phyloP scores from a whole-genome alignment of 2,329 filamentous ascomycete genomes.

The Botrytis pseudocinerea region DNA sequence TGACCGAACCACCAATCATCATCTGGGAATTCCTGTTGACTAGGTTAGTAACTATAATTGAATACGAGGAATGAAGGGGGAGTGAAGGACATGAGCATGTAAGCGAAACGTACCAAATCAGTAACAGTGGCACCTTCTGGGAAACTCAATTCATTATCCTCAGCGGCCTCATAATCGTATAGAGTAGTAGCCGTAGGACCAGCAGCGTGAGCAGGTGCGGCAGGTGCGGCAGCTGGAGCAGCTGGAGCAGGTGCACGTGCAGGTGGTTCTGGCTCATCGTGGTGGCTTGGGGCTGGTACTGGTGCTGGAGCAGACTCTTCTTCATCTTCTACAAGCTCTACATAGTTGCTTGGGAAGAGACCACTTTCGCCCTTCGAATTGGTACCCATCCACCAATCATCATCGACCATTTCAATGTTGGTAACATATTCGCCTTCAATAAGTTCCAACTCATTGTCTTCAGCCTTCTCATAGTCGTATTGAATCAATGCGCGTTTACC shows the following conservation, averaged over 20 bases:
- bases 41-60: conserved; percentile 24
- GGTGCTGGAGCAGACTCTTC: conserved; percentile 41
- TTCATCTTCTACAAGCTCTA: conserved; percentile 74
- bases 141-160: conserved; percentile 88
- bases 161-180: conserved; percentile 95
- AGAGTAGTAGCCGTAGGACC: conserved; percentile 66
- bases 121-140: conserved; percentile 83
- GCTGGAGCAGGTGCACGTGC: conserved; percentile 36
- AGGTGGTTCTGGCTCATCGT: conserved; percentile 31
- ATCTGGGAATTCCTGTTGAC: conserved; percentile 82
- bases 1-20: conserved; percentile 94
- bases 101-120: conserved; percentile 62
- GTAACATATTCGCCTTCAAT: conserved; percentile 84
- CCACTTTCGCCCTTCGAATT: conserved; percentile 83
- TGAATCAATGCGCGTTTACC: conserved; percentile 77
- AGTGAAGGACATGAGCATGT: no score
- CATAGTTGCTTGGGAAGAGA: conserved; percentile 96
- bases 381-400: conserved; percentile 98
- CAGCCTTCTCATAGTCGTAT: conserved; percentile 96
- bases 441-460: conserved; percentile 94
- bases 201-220: conserved; percentile 41
- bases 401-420: conserved; percentile 95
- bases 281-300: conserved; percentile 37
- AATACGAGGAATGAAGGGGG: not conserved
- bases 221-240: conserved; percentile 61